Percentiles rank a stretch among this genome's conserved stretches.
Evolutionary conservation across 352 stramenopile species (phyloP).

Genomic region (Phytophthora macrochlamydospora): DNA sequence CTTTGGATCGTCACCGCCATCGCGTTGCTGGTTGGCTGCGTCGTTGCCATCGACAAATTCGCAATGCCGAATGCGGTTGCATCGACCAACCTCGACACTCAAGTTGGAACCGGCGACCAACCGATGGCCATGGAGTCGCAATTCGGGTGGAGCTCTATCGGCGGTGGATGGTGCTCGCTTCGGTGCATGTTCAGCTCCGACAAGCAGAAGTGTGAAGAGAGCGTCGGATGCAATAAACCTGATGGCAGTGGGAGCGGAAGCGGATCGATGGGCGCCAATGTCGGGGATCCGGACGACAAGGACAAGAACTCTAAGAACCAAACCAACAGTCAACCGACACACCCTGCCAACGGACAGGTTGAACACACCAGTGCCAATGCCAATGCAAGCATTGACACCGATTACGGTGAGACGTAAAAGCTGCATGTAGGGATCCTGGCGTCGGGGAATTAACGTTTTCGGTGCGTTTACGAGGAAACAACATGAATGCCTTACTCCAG

Average conservation of each 20-base stretch:
- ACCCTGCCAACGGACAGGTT: too few relatives aligned
- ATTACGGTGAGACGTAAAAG: too few relatives aligned
- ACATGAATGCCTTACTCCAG: too few relatives aligned
- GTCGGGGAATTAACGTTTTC: too few relatives aligned
- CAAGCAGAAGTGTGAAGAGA: slow-evolving; percentile 26
- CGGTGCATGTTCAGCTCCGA: slow-evolving; percentile 34
- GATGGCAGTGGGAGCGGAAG: slow-evolving; percentile 11
- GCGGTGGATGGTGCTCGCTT: slow-evolving; percentile 27
- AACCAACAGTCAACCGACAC: too few relatives aligned
- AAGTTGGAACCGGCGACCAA: slow-evolving; percentile 3
- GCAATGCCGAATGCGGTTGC: slow-evolving; percentile 8
- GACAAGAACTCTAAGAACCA: too few relatives aligned
- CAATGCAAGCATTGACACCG: too few relatives aligned
- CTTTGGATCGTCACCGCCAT: slow-evolving; percentile 9
- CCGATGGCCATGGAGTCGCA: slow-evolving; percentile 20
- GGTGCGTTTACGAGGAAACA: too few relatives aligned
- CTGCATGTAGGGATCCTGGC: too few relatives aligned
- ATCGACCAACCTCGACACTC: slow-evolving; percentile 14
- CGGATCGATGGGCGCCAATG: too few relatives aligned
- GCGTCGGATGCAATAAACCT: slow-evolving; percentile 22
- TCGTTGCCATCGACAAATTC: slow-evolving; percentile 21
- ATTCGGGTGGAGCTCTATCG: slow-evolving; percentile 30
- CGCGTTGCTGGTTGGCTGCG: slow-evolving; percentile 23
- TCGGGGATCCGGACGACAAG: too few relatives aligned
- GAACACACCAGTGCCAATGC: too few relatives aligned